Conservation (phyloP, 495 filamentous ascomycete species). For the Sporormia fimetaria region DNA sequence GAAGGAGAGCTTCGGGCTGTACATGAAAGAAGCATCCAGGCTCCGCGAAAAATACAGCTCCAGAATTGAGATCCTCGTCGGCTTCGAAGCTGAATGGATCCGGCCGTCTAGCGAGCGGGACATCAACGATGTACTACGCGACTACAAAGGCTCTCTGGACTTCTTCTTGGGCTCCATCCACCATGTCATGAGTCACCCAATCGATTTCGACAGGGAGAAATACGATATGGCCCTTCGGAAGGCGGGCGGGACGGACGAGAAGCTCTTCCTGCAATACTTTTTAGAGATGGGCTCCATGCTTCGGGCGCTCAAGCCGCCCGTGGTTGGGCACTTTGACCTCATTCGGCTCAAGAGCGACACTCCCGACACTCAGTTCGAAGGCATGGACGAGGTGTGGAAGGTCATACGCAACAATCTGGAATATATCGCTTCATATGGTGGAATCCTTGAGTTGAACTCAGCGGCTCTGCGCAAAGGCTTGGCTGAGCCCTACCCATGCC, state of each 20-base stretch:
- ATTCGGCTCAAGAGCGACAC: slow-evolving; percentile 68
- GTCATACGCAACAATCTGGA: slow-evolving; percentile 61
- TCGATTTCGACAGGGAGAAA: slow-evolving; percentile 65
- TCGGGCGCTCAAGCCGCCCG: slow-evolving; percentile 52
- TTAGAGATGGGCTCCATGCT: slow-evolving; percentile 81
- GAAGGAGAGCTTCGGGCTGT: slow-evolving; percentile 51
- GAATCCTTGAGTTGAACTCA: slow-evolving; percentile 80
- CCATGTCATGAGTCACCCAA: slow-evolving; percentile 73
- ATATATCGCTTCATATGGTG: slow-evolving; percentile 58
- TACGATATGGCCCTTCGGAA: slow-evolving; percentile 52
- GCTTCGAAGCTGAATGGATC: slow-evolving; percentile 90
- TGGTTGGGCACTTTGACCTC: slow-evolving; percentile 91
- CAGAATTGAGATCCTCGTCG: slow-evolving; percentile 72
- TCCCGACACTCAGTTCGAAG: slow-evolving; percentile 45
- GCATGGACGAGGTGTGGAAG: slow-evolving; percentile 54
- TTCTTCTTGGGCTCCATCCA: slow-evolving; percentile 88
- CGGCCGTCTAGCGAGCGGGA: slow-evolving; percentile 49
- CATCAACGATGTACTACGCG: slow-evolving; percentile 48
- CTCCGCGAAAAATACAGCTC: slow-evolving; percentile 58
- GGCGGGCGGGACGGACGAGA: slow-evolving; percentile 56
- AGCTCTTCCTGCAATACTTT: slow-evolving; percentile 69
- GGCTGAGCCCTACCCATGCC: slow-evolving; percentile 75
- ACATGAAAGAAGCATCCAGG: slow-evolving; percentile 56
- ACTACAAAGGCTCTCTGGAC: slow-evolving; percentile 57
- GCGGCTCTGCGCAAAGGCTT: slow-evolving; percentile 80